Conservation (phyloP, 176 grass and related monocot species). For the Panicum miliaceum region DNA sequence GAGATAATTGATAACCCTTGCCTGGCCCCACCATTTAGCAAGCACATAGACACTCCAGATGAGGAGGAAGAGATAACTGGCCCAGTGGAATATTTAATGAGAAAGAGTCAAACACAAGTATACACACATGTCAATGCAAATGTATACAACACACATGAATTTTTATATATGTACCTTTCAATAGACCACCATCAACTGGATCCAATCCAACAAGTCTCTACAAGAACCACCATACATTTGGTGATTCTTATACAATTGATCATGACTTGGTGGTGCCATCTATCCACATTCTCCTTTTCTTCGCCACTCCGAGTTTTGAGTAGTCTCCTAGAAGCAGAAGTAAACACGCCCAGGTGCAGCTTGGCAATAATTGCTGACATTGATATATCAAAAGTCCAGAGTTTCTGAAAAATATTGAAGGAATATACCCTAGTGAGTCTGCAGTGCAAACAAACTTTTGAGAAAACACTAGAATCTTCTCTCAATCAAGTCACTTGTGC, state of each 20-base stretch:
- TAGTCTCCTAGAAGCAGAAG: conserved; percentile 18
- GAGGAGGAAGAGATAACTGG: conserved; percentile 8
- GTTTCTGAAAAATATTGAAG: neutral
- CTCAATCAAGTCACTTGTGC: neutral
- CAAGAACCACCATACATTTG: conserved; percentile 18
- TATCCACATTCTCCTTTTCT: conserved; percentile 38
- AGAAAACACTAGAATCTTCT: neutral
- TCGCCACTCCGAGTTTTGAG: neutral
- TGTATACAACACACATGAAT: neutral
- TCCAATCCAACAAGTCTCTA: conserved; percentile 26
- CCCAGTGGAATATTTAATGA: conserved; percentile 24
- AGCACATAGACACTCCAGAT: conserved; percentile 17
- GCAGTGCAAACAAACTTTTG: neutral
- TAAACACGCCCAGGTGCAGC: conserved; percentile 18
- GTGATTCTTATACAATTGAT: conserved; percentile 28
- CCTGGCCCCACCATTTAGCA: conserved; percentile 12
- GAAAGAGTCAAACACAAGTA: conserved; percentile 31
- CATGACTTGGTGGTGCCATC: conserved; percentile 38
- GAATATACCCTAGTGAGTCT: conserved; percentile 5
- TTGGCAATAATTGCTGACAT: conserved; percentile 11
- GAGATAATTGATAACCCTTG: conserved; percentile 35
- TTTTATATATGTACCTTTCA: neutral
- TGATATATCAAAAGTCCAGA: conserved; percentile 4
- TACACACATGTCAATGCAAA: conserved; percentile 31
- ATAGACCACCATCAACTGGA: neutral